A percentile compares a stretch with the other conserved stretches of the same genome.
Conservation (phyloP, 306 rosid species). For the Alnus glutinosa region DNA sequence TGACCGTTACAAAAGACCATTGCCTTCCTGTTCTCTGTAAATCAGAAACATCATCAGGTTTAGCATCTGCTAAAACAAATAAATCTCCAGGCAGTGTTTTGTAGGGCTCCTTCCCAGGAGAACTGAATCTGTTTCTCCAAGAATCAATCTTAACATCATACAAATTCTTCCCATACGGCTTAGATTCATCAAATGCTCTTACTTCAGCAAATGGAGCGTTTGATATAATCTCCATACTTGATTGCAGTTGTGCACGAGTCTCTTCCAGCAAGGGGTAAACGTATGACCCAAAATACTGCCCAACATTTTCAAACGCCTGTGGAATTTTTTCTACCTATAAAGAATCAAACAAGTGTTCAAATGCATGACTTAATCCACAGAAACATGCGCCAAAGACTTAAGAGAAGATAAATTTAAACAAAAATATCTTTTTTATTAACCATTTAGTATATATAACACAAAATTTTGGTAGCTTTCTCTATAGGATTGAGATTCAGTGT, state of each 20-base stretch:
- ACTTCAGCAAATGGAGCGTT: constrained; percentile 56
- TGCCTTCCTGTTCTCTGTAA: constrained; percentile 47
- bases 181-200: constrained; percentile 26
- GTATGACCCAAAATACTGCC: constrained; percentile 48
- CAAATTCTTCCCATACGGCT: constrained; percentile 13
- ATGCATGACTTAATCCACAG: too few relatives aligned
- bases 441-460: background rate
- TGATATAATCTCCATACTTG: constrained; percentile 50
- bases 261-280: constrained; percentile 64
- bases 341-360: too few relatives aligned
- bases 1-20: constrained; percentile 51
- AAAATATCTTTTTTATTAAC: background rate
- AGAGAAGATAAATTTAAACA: background rate
- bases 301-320: constrained; percentile 35
- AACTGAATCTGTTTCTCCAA: constrained; percentile 52
- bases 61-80: constrained; percentile 53
- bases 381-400: too few relatives aligned
- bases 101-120: constrained; percentile 54
- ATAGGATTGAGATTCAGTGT: too few relatives aligned
- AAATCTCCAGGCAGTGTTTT: constrained; percentile 66
- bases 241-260: constrained; percentile 52
- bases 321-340: constrained; percentile 55
- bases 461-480: background rate
- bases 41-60: constrained; percentile 46
- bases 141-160: constrained; percentile 41